A percentile compares a stretch with the other conserved stretches of the same genome.
Evolutionary conservation across 768 basidiomycete genomes (phyloP).

Genomic region (Calocera cornea): DNA sequence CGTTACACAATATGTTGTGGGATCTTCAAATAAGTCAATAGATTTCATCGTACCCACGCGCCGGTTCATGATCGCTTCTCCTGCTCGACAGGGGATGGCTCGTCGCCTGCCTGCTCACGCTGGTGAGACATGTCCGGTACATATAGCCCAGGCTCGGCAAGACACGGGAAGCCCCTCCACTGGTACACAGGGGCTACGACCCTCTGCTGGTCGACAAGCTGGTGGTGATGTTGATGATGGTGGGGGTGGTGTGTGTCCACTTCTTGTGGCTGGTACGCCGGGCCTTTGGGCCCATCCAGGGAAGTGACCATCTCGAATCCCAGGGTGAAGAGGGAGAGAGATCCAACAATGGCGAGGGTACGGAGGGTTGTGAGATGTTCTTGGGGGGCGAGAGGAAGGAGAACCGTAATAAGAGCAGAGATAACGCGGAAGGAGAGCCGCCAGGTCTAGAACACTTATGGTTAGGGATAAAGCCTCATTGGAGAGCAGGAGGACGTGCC

Average conservation of each 20-base stretch:
- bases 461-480: neutral
- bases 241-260: neutral
- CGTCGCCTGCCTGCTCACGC: neutral
- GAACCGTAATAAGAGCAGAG: neutral
- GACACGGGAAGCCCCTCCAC: neutral
- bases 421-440: neutral
- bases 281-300: neutral
- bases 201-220: neutral
- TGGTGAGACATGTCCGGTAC: neutral
- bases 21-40: too few relatives aligned
- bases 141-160: neutral
- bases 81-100: neutral
- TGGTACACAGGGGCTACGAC: neutral
- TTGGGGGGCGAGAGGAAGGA: neutral
- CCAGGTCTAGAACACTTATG: neutral
- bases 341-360: neutral
- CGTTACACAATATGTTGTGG: too few relatives aligned
- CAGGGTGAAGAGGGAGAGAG: neutral
- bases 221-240: too few relatives aligned
- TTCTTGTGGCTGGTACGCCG: neutral
- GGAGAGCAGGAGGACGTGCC: neutral
- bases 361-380: neutral
- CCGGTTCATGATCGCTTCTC: neutral
- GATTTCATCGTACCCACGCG: too few relatives aligned
- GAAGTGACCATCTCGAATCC: neutral